phyloP scores from a whole-genome alignment of 768 basidiomycete species.

The Coprinopsis cinerea region DNA sequence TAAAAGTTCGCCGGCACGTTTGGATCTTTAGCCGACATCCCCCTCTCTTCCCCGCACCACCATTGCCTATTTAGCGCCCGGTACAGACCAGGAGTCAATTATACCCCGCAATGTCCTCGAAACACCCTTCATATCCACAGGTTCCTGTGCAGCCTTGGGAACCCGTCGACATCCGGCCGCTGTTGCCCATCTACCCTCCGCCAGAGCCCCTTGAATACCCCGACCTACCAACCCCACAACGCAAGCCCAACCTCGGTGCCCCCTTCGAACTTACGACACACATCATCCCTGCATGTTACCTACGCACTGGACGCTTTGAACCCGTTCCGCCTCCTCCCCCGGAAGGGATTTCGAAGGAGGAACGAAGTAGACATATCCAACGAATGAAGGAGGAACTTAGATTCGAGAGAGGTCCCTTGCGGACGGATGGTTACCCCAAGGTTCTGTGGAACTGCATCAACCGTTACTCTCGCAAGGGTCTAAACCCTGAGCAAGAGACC shows the following conservation, averaged over 20 bases:
- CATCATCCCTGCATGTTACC: conserved; percentile 47
- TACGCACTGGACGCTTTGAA: conserved; percentile 38
- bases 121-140: conserved; percentile 8
- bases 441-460: conserved; percentile 69
- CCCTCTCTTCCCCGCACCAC: not conserved
- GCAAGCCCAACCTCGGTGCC: conserved; percentile 26
- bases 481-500: conserved; percentile 18
- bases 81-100: not conserved
- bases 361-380: conserved; percentile 22
- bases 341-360: conserved; percentile 29
- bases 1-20: not conserved
- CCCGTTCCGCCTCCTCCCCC: conserved; percentile 30
- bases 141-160: conserved; percentile 17
- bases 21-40: not conserved
- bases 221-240: conserved; percentile 33
- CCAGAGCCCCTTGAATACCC: conserved; percentile 28
- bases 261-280: conserved; percentile 47
- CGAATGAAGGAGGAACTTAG: conserved; percentile 17
- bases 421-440: conserved; percentile 32
- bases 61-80: not conserved
- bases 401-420: conserved; percentile 25
- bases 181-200: conserved; percentile 34
- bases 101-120: conserved; percentile 10
- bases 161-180: conserved; percentile 19
- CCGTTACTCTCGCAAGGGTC: conserved; percentile 49